Evolutionary conservation across 352 stramenopile species (phyloP).

Genomic region (Hyaloperonospora brassicae): DNA sequence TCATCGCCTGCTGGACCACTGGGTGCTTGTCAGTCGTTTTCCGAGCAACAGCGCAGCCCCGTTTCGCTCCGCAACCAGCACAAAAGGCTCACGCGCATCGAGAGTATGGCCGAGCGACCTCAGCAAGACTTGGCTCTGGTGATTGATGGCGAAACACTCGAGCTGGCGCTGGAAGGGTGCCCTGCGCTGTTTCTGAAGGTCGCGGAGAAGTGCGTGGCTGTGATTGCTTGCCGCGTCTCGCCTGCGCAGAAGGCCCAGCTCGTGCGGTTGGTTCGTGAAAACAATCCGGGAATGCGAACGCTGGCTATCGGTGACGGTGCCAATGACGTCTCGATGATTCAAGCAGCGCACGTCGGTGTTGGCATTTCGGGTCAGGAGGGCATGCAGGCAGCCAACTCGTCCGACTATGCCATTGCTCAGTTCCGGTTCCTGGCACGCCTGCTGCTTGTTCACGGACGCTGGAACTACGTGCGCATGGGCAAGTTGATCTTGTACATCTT

Average conservation of each 20-base stretch:
- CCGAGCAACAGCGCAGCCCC: constrained; percentile 10
- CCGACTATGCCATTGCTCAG: constrained; percentile 92
- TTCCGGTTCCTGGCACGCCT: constrained; percentile 90
- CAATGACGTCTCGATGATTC: constrained; percentile 96
- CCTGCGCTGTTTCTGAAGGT: constrained; percentile 65
- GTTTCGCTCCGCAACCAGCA: constrained; percentile 12
- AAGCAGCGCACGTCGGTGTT: constrained; percentile 88
- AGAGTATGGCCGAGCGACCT: constrained; percentile 48
- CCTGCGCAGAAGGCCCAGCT: constrained; percentile 91
- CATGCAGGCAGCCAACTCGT: constrained; percentile 91
- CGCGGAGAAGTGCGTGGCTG: constrained; percentile 77
- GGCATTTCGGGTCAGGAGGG: constrained; percentile 91
- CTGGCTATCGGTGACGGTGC: constrained; percentile 91
- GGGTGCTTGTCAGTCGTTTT: constrained; percentile 1
- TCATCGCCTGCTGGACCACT: constrained; percentile 10
- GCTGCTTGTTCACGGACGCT: constrained; percentile 89
- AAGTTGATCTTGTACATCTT: constrained; percentile 92
- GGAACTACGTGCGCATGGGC: constrained; percentile 90
- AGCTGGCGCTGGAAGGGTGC: constrained; percentile 67
- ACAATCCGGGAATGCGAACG: constrained; percentile 74
- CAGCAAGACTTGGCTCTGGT: constrained; percentile 51
- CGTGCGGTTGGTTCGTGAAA: constrained; percentile 88
- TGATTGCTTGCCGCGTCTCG: constrained; percentile 91
- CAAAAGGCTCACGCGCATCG: constrained; percentile 50
- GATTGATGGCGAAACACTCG: constrained; percentile 78